Conservation (phyloP, 257 asterid species). For the Henckelia pumila region DNA sequence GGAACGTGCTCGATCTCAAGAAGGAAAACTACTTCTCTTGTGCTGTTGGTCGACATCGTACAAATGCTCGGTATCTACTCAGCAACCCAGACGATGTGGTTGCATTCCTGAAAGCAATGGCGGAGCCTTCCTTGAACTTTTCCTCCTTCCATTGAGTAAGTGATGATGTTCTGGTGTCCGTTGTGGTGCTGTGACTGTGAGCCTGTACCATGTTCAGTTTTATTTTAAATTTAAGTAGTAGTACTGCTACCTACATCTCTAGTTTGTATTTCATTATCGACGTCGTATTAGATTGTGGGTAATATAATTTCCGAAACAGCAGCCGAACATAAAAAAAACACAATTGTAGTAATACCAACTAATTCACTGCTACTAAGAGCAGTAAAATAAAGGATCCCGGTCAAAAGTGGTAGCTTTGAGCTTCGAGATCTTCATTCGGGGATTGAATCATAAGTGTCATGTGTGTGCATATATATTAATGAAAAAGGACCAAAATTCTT, state of each 20-base stretch:
- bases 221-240: slow-evolving; percentile 2
- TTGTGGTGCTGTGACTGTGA: background rate
- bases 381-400: background rate
- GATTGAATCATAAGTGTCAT: too few relatives aligned
- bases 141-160: slow-evolving; percentile 17
- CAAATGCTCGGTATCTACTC: slow-evolving; percentile 79
- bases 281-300: too few relatives aligned
- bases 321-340: too few relatives aligned
- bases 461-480: too few relatives aligned
- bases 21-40: slow-evolving; percentile 96
- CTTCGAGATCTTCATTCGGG: too few relatives aligned
- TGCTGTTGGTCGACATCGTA: slow-evolving; percentile 76
- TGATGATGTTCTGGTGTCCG: background rate
- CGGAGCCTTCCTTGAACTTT: slow-evolving; percentile 28
- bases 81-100: slow-evolving; percentile 62
- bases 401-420: background rate
- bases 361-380: background rate
- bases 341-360: background rate
- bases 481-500: too few relatives aligned
- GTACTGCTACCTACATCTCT: background rate
- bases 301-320: too few relatives aligned
- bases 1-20: slow-evolving; percentile 89
- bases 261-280: background rate
- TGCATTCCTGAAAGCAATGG: slow-evolving; percentile 56
- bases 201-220: background rate